phyloP scores from a whole-genome alignment of 768 basidiomycete species.

The Hebeloma cylindrosporum region DNA sequence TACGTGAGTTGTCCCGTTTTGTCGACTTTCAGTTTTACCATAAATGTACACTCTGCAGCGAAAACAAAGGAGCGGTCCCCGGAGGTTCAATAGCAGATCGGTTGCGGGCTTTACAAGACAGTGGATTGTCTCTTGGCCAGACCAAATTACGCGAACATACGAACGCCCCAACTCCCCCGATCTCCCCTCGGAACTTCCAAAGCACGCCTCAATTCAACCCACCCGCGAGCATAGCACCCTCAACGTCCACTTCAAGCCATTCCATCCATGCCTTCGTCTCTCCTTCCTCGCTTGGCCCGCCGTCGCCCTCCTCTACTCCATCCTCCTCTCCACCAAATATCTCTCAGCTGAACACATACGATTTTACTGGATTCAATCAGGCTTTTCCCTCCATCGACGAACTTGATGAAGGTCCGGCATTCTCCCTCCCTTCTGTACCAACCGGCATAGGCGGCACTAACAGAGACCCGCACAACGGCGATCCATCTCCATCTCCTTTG shows the following conservation, averaged over 20 bases:
- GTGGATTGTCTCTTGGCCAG: constrained; percentile 61
- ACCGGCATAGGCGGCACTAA: constrained; percentile 33
- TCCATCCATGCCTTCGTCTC: constrained; percentile 70
- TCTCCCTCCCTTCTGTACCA: constrained; percentile 51
- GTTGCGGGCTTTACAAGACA: constrained; percentile 69
- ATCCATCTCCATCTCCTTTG: constrained; percentile 30
- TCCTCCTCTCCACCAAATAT: constrained; percentile 57
- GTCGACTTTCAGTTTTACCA: constrained; percentile 5
- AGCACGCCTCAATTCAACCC: constrained; percentile 29
- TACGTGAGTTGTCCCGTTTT: constrained; percentile 27
- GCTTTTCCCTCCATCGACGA: constrained; percentile 80
- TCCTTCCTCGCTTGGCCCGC: constrained; percentile 69
- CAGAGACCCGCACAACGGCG: constrained; percentile 24
- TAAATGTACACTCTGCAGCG: constrained; percentile 17
- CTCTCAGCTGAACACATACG: constrained; percentile 29
- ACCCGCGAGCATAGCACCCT: constrained; percentile 29
- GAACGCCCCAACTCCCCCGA: constrained; percentile 41
- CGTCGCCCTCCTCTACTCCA: constrained; percentile 70
- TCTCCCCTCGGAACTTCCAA: constrained; percentile 34
- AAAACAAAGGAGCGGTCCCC: constrained; percentile 37
- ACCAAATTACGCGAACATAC: constrained; percentile 56
- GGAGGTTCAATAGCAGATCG: constrained; percentile 83
- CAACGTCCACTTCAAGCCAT: constrained; percentile 37
- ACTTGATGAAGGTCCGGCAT: constrained; percentile 55
- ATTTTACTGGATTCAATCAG: constrained; percentile 58